Evolutionary conservation across 768 basidiomycete genomes (phyloP), one percentile per base, ranked within the genome.

Genomic region (Russula abietina): DNA sequence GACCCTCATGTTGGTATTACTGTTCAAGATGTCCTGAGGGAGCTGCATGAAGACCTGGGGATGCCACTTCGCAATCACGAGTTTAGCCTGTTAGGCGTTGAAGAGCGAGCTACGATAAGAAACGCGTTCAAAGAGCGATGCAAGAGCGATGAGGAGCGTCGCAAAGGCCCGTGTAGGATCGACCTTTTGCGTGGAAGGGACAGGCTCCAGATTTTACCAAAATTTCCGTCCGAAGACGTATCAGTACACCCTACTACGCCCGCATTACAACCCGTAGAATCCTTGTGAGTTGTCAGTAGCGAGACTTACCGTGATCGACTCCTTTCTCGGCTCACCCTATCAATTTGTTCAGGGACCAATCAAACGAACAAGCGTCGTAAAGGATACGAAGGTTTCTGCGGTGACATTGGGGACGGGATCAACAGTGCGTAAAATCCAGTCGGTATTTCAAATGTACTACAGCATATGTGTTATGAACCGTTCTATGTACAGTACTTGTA

Each of bases 161-260:
- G 57, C 6, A 41, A 48, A 26, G 57, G 62, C 28, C 33, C 39
- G 8, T 22, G 39, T 33, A 33, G 30, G 30, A 22, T 64, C 9
- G 62, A 59, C 19, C 49, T 36, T 28, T 22, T 64, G 24, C 2
- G 57, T 11, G 58, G 57, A 1, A 48, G 62, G 57, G 45, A 64
- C n/a, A 46, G 57, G 24, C 62, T 64, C 5, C 28, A 55, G 52
- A 38, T 64, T 16, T 32, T 64, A 28, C 48, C 57, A 46, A 55
- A 6, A 52, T 19, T 14, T 32, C 9, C 38, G 22, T 2, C 6
- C 19, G 32, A 53, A 2, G 59, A 32, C 22, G 16, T 3, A 19
- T 36, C 1, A 6, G n/a, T n/a, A n/a, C n/a, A n/a, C n/a, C 17
- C 36, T 22, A 45, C 22, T 48, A 14, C 1, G 22, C 8, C 32